Conservation (phyloP, 305 asterid species). For the Plantago coronopus region DNA sequence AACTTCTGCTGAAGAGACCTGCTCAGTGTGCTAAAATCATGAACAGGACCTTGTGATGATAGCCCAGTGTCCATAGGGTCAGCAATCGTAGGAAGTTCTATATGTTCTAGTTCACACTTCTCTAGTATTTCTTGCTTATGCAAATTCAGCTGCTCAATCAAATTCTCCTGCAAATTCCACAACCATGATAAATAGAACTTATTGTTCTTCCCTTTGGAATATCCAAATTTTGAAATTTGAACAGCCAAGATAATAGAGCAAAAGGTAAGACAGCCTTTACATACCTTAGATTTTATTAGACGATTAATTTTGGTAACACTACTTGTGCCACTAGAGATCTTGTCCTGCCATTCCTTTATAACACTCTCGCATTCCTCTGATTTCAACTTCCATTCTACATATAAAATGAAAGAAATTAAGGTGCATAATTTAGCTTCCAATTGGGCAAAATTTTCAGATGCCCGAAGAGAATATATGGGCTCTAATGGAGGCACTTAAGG, state of each 20-base stretch:
- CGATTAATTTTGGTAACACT: slow-evolving; percentile 84
- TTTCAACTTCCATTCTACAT: slow-evolving; percentile 68
- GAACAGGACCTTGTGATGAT: slow-evolving; percentile 46
- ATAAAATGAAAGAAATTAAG: slow-evolving; percentile 10
- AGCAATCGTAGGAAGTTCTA: slow-evolving; percentile 61
- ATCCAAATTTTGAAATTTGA: slow-evolving; percentile 7
- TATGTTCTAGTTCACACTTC: slow-evolving; percentile 82
- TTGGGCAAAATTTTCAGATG: slow-evolving; percentile 12
- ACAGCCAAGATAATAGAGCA: slow-evolving; percentile 19
- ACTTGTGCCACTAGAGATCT: slow-evolving; percentile 86
- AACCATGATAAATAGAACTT: slow-evolving; percentile 15
- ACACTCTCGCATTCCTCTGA: slow-evolving; percentile 82
- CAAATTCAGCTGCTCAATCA: slow-evolving; percentile 71
- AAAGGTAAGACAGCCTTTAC: slow-evolving; percentile 19
- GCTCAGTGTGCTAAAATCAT: slow-evolving; percentile 71
- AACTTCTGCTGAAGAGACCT: slow-evolving; percentile 70
- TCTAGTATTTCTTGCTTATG: slow-evolving; percentile 83
- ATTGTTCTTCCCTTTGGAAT: slow-evolving; percentile 8
- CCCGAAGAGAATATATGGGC: slow-evolving; percentile 7
- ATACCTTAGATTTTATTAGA: slow-evolving; percentile 84
- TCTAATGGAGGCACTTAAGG: slow-evolving; percentile 9
- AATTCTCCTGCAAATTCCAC: slow-evolving; percentile 62
- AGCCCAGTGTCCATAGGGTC: slow-evolving; percentile 83
- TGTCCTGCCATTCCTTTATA: slow-evolving; percentile 77
- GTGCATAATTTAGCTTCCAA: slow-evolving; percentile 6